Evolutionary conservation across 768 basidiomycete genomes (phyloP).

Genomic region (Inosperma sp.): DNA sequence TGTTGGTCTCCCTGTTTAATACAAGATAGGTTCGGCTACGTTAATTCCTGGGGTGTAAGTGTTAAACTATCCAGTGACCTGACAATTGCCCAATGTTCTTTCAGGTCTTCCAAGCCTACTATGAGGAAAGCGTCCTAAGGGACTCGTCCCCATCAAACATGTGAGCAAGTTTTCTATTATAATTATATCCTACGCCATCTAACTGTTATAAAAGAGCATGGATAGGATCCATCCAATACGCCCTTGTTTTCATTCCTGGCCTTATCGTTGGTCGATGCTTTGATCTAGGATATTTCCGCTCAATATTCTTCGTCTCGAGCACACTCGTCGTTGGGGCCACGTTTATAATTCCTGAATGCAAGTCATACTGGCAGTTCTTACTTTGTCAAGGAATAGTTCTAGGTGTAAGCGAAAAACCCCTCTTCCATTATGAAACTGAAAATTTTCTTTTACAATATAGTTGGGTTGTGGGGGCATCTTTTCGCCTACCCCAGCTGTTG

Average conservation of each 20-base stretch:
- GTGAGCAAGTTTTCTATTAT: conserved; percentile 37
- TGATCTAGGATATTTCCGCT: conserved; percentile 63
- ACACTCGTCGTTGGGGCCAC: conserved; percentile 49
- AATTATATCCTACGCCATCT: background rate
- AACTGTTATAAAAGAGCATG: conserved; percentile 47
- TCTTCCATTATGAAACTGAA: conserved; percentile 1
- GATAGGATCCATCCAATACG: conserved; percentile 74
- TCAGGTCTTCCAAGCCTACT: conserved; percentile 72
- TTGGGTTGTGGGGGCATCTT: conserved; percentile 55
- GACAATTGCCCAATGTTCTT: background rate
- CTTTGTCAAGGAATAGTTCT: conserved; percentile 67
- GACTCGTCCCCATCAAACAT: conserved; percentile 57
- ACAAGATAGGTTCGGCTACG: conserved; percentile 53
- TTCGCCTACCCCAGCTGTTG: conserved; percentile 52
- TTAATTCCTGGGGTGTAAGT: conserved; percentile 73
- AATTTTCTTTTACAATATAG: conserved; percentile 21
- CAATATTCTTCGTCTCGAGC: conserved; percentile 46
- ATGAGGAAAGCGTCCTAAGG: conserved; percentile 49
- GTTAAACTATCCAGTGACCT: background rate
- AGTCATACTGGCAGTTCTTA: conserved; percentile 71
- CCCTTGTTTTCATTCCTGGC: conserved; percentile 58
- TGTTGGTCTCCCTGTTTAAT: conserved; percentile 10
- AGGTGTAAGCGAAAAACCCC: conserved; percentile 42
- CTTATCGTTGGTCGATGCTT: conserved; percentile 65
- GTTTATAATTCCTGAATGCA: conserved; percentile 69